Base-by-base conservation (phyloP, 345 rosid species). In the Adansonia digitata region DNA sequence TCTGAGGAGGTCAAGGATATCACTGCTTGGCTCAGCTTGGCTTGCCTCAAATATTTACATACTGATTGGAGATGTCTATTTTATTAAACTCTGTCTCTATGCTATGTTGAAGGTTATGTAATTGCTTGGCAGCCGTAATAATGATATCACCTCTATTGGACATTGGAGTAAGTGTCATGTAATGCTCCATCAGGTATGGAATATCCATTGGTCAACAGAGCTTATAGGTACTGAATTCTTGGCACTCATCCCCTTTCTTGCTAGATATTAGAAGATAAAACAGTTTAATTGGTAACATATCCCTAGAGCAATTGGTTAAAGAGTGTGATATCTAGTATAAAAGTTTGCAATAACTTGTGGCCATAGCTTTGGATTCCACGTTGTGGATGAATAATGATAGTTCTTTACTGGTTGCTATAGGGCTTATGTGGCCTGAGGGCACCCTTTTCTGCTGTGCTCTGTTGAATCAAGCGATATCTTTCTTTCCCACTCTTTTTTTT, bases 351-450 rank as follows among this genome's bases (percentile, higher is more conserved):
- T 69, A 69, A 72, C 60, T 51, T 67, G 51, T 72, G 74, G 60
- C 71, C 59, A 7, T 20, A 60, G 42, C 29, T 63, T 56, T 69
- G 45, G 35, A 67, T 46, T 49, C 74, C 71, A 20, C 26, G 14
- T 56, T 73, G 27, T 48, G 22, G 75, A 46, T 80, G 57, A 46
- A 14, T 62, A 24, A 57, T 61, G 69, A 45, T 72, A 31, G 74
- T 48, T 72, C 77, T 80, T 68, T 59, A 46, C 83, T 73, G 77
- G 83, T 77, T 73, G 79, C 80, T 77, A 26, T 74, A 77, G 80
- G 67, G 78, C n/a, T 77, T 18, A 20, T 48, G 75, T 81, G 78
- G 77, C 72, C n/a, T 60, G 75, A 53, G 60, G 48, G 80, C 75
- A 72, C 45, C 59, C 46, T 27, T 45, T 37, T 4, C 39, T 40